These are phyloP conservation scores for Suhomyces bolitotheri DNA, from an alignment of 1,139 yeast genomes.

Conservation along the genomic window DNA sequence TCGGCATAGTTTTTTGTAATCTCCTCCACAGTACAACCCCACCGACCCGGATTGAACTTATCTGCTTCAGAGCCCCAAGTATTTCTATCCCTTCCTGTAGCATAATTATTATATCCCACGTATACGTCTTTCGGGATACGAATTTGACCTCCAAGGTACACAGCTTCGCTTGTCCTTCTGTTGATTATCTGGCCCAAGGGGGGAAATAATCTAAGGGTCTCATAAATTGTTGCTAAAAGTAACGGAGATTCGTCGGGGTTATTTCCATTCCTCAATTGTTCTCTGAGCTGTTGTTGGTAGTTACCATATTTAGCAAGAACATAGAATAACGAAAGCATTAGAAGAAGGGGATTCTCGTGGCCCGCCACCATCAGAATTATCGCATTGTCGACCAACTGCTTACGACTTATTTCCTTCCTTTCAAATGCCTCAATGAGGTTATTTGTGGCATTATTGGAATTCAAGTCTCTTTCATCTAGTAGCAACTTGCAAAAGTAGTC, in stretches of 20 bases:
- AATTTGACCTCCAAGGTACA: conserved; percentile 42
- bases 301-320: conserved; percentile 42
- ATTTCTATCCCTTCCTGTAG: conserved; percentile 50
- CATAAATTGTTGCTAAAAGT: conserved; percentile 33
- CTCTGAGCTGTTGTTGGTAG: conserved; percentile 39
- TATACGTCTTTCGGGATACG: conserved; percentile 54
- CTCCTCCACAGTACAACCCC: conserved; percentile 49
- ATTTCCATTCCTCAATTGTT: conserved; percentile 20
- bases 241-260: conserved; percentile 7
- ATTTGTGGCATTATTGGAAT: conserved; percentile 26
- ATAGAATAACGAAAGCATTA: conserved; percentile 50
- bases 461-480: conserved; percentile 20
- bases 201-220: conserved; percentile 54
- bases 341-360: conserved; percentile 62
- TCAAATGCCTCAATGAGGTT: conserved; percentile 40
- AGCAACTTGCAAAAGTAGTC: conserved; percentile 30
- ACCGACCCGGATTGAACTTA: conserved; percentile 52
- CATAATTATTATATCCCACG: conserved; percentile 60
- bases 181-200: conserved; percentile 62
- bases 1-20: conserved; percentile 39
- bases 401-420: conserved; percentile 36
- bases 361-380: conserved; percentile 61
- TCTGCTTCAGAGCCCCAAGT: conserved; percentile 56
- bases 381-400: conserved; percentile 57
- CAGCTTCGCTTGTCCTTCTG: conserved; percentile 41